A percentile compares a stretch with the other conserved stretches of the same genome.
Evolutionary conservation across 129 eudicot species (phyloP).

Genomic region (Cynara cardunculus): DNA sequence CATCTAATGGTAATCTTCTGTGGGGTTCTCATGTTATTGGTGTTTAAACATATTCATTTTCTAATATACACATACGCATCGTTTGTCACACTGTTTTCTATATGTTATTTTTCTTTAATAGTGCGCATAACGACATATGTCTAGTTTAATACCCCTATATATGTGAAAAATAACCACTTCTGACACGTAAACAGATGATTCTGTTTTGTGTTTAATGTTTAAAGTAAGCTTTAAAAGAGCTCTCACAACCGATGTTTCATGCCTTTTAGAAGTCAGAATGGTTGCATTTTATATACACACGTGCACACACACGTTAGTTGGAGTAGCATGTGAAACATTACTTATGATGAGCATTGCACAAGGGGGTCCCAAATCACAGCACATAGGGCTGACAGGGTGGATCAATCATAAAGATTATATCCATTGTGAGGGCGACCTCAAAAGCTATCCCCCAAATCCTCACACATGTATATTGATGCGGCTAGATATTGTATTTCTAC

Average conservation of each 20-base stretch:
- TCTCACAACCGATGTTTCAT: background rate
- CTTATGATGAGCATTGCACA: background rate
- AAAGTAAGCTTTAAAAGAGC: background rate
- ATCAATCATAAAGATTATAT: background rate
- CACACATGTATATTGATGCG: too few relatives aligned
- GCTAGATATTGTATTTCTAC: too few relatives aligned
- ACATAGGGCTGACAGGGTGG: background rate
- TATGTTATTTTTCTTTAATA: background rate
- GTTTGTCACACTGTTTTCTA: background rate
- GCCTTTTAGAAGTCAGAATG: slow-evolving; percentile 1
- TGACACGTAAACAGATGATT: background rate
- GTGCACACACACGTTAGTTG: background rate
- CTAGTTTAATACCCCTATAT: background rate
- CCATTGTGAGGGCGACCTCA: background rate
- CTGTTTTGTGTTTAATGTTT: background rate
- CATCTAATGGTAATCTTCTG: background rate
- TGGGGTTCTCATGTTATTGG: background rate
- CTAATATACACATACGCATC: background rate
- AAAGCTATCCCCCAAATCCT: background rate
- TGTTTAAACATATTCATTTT: background rate
- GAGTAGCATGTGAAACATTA: background rate
- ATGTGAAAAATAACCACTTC: background rate
- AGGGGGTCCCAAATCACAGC: background rate
- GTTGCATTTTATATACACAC: background rate
- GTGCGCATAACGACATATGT: background rate